Evolutionary conservation across 2,329 filamentous ascomycete genomes (phyloP).

Genomic region (Sporothrix luriei): DNA sequence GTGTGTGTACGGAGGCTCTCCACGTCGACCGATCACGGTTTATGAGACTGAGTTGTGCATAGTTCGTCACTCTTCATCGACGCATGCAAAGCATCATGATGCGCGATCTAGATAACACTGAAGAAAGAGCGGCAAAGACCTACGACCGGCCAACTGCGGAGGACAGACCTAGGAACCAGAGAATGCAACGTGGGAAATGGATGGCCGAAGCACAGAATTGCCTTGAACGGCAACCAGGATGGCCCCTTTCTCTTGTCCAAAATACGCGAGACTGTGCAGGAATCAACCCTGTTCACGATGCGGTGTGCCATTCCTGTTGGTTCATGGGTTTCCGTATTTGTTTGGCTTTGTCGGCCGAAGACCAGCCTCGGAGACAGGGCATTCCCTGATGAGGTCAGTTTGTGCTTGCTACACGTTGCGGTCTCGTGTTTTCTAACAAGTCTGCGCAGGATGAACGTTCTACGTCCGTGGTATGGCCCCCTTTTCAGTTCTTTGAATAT

Average conservation of each 20-base stretch:
- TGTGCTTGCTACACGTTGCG: not conserved
- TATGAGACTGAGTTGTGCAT: not conserved
- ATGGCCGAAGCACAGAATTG: not conserved
- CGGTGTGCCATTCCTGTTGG: not conserved
- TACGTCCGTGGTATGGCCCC: not conserved
- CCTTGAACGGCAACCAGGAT: not conserved
- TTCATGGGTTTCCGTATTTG: too few relatives aligned
- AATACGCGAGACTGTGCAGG: not conserved
- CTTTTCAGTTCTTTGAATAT: not conserved
- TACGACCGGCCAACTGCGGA: too few relatives aligned
- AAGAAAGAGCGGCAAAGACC: too few relatives aligned
- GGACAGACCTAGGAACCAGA: too few relatives aligned
- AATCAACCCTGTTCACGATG: not conserved
- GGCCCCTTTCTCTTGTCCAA: not conserved
- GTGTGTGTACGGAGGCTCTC: not conserved
- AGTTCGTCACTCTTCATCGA: not conserved
- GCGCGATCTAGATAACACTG: not conserved
- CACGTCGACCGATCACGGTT: not conserved
- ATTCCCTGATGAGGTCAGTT: not conserved
- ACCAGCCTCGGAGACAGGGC: not conserved
- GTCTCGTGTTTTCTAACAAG: conserved; percentile 5
- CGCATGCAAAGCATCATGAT: not conserved
- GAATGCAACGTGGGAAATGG: conserved; percentile 1
- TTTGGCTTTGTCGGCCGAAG: not conserved
- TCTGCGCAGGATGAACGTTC: not conserved